Conservation (phyloP, 2,329 filamentous ascomycete species). For the Clonostachys chloroleuca region DNA sequence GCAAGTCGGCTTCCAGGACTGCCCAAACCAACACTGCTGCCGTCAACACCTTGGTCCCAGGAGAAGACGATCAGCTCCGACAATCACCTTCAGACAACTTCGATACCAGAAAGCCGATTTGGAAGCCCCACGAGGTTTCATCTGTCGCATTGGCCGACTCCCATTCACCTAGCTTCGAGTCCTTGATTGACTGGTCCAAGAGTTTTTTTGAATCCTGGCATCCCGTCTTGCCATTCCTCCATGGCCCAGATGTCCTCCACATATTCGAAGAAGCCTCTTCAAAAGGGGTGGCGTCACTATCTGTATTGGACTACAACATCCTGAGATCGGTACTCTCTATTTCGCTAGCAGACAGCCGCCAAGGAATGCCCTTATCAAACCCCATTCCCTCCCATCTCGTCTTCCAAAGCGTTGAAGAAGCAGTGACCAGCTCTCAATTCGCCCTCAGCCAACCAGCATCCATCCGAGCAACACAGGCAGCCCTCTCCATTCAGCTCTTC, state of each 20-base stretch:
- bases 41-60: slow-evolving; percentile 32
- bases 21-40: slow-evolving; percentile 1
- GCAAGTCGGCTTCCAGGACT: slow-evolving; percentile 7
- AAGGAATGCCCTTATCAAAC: slow-evolving; percentile 17
- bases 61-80: slow-evolving; percentile 48
- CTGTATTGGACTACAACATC: slow-evolving; percentile 31
- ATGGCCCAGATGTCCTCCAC: slow-evolving; percentile 44
- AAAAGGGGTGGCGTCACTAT: slow-evolving; percentile 17
- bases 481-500: slow-evolving; percentile 48
- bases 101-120: slow-evolving; percentile 12
- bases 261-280: slow-evolving; percentile 36
- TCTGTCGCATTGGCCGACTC: not conserved
- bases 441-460: slow-evolving; percentile 41
- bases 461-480: slow-evolving; percentile 41
- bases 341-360: slow-evolving; percentile 46
- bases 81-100: slow-evolving; percentile 17
- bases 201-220: slow-evolving; percentile 57
- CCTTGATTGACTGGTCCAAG: slow-evolving; percentile 42
- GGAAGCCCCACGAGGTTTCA: slow-evolving; percentile 27
- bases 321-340: slow-evolving; percentile 47
- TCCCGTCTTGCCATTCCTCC: slow-evolving; percentile 49
- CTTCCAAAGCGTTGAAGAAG: slow-evolving; percentile 42
- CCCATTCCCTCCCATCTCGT: slow-evolving; percentile 36
- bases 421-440: slow-evolving; percentile 41
- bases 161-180: slow-evolving; percentile 31